A percentile compares a stretch with the other conserved stretches of the same genome.
These are phyloP conservation scores for Echinosophora koreensis DNA, from an alignment of 306 rosid species.

Conservation along the genomic window DNA sequence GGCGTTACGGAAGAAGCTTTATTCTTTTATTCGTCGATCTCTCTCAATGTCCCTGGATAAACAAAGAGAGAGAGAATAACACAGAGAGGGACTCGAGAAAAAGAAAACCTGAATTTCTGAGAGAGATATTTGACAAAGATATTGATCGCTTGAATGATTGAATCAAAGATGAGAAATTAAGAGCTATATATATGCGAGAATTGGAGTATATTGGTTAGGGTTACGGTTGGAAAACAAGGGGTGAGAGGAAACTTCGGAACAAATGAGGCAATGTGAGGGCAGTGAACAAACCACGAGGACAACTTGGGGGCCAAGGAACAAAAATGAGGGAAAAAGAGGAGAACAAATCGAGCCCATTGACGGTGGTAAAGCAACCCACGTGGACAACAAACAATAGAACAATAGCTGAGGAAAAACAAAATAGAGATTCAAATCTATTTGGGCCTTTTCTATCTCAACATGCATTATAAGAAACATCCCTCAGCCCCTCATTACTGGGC, in stretches of 20 bases:
- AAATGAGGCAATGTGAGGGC: neutral
- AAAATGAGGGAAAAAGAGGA: neutral
- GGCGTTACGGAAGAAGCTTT: constrained; percentile 1
- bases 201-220: neutral
- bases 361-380: neutral
- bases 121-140: constrained; percentile 11
- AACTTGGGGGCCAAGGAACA: neutral
- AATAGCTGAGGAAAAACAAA: neutral
- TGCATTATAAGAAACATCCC: neutral
- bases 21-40: constrained; percentile 24
- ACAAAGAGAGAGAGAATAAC: constrained; percentile 35
- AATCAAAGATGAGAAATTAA: neutral
- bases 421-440: too few species aligned
- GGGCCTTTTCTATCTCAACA: too few species aligned
- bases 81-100: neutral
- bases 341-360: neutral
- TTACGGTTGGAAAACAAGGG: constrained; percentile 4
- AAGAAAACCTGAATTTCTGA: neutral
- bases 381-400: neutral
- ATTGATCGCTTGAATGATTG: constrained; percentile 7
- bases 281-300: neutral
- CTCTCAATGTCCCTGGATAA: constrained; percentile 36
- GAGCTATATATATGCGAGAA: neutral
- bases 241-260: constrained; percentile 1
- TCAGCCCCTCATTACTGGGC: too few species aligned